Base-by-base conservation (phyloP, 1,284 basidiomycete genomes). In the Tilletia indica region DNA sequence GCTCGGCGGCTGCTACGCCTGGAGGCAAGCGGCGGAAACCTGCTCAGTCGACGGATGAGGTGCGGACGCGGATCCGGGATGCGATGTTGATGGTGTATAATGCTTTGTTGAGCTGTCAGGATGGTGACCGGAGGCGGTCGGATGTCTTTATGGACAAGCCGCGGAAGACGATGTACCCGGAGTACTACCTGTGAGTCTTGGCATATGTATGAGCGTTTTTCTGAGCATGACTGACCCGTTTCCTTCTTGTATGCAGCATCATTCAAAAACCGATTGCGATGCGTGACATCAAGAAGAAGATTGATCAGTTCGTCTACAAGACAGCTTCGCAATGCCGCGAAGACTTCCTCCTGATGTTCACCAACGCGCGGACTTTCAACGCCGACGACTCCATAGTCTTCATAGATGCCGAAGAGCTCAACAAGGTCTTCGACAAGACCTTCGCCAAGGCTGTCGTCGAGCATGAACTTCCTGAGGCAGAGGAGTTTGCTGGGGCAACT, bases 311-410 rank as follows among this genome's bases (percentile, higher is more conserved):
- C 49, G 87, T 89, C 71, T 93, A 94, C 87, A 93, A 93, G 86
- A 90, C 87, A 58, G 89, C 94, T 58, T 86, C 89, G 47, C 87
- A 88, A 67, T 94, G 91, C 86, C 88, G 89, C 69, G 89, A 90
- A 68, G 95, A 98, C 85, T 93, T 93, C 88, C 84, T 86, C 74
- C 88, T 94, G 68, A 94, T 98, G 91, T 96, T 96, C 85, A 88
- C 89, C 83, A 99, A 99, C 82, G 95, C 96, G 4, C 89, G 92
- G 80, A 82, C 78, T 39, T 83, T 83, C 76, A 81, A 84, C 68
- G 80, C 82, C 66, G 81, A 85, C 93, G 95, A 85, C 69, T 93
- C 92, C 0, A 92, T 93, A 91, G 94, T 98, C 39, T 97, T 94
- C 86, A 88, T 92, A 76, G 94, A 97, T 76, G 94, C 96, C 0